Evolutionary conservation across 805 yeast genomes (phyloP).

Genomic region (Candida bentonensis): DNA sequence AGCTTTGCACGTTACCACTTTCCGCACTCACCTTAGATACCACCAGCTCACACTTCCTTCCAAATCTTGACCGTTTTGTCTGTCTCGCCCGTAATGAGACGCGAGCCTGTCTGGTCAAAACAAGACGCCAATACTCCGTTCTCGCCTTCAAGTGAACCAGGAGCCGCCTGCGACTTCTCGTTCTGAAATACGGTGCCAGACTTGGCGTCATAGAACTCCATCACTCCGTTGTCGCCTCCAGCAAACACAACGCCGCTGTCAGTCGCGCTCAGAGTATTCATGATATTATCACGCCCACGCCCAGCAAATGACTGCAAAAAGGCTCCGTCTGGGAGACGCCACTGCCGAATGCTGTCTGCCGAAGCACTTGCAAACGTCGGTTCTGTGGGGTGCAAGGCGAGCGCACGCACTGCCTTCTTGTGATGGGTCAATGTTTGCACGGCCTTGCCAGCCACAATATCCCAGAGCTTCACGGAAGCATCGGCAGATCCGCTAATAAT

Average conservation of each 20-base stretch:
- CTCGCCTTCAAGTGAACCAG: constrained; percentile 60
- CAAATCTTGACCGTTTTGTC: constrained; percentile 63
- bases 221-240: constrained; percentile 74
- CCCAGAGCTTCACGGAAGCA: constrained; percentile 81
- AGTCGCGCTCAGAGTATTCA: constrained; percentile 58
- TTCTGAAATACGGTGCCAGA: constrained; percentile 47
- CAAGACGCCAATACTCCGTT: constrained; percentile 53
- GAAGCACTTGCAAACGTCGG: constrained; percentile 70
- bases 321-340: constrained; percentile 69
- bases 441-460: constrained; percentile 64
- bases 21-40: no score
- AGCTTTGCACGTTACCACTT: no score
- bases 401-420: constrained; percentile 61
- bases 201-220: constrained; percentile 67
- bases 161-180: constrained; percentile 37
- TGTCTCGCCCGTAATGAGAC: constrained; percentile 78
- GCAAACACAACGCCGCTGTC: constrained; percentile 53
- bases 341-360: constrained; percentile 67
- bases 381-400: constrained; percentile 55
- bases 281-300: constrained; percentile 34
- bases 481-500: constrained; percentile 74
- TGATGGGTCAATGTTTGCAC: constrained; percentile 70
- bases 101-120: constrained; percentile 67
- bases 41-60: no score
- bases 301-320: constrained; percentile 40